Percentiles rank a stretch among this genome's conserved stretches.
Evolutionary conservation across 1,139 yeast species (phyloP).

Genomic region (Blastobotrys persicus): DNA sequence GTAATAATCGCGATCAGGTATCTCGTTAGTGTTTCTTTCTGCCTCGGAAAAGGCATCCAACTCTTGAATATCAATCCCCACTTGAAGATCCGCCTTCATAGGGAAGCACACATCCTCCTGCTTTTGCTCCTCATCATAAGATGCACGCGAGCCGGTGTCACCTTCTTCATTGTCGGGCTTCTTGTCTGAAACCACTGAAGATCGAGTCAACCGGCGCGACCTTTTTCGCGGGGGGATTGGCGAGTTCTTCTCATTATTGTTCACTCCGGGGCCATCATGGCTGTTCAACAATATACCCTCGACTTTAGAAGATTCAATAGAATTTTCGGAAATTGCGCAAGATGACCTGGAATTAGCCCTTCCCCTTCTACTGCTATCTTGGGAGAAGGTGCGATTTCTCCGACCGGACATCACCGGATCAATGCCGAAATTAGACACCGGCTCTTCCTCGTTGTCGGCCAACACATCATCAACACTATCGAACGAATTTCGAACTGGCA

Average conservation of each 20-base stretch:
- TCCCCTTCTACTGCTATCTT: not conserved
- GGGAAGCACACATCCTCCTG: conserved; percentile 99
- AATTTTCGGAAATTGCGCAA: conserved; percentile 28
- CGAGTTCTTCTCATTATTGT: not conserved
- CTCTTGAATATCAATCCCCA: conserved; percentile 40
- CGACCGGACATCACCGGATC: conserved; percentile 14
- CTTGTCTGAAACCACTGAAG: conserved; percentile 20
- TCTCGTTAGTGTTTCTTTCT: conserved; percentile 13
- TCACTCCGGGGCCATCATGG: not conserved
- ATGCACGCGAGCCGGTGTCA: conserved; percentile 30
- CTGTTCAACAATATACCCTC: conserved; percentile 23
- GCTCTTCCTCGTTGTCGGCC: conserved; percentile 11
- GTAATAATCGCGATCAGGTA: conserved; percentile 13
- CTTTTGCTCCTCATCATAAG: conserved; percentile 43
- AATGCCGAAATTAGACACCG: conserved; percentile 11
- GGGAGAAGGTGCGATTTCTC: not conserved
- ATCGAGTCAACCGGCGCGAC: conserved; percentile 25
- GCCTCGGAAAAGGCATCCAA: conserved; percentile 38
- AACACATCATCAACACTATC: conserved; percentile 6
- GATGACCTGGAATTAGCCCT: conserved; percentile 25
- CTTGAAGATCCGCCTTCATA: conserved; percentile 57
- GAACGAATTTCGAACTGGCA: conserved; percentile 29
- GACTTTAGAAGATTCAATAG: conserved; percentile 19
- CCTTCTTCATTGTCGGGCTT: conserved; percentile 17
- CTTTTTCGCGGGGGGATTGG: conserved; percentile 13